phyloP scores from a whole-genome alignment of 139 green algal species.

The Tetradesmus lagerheimii region DNA sequence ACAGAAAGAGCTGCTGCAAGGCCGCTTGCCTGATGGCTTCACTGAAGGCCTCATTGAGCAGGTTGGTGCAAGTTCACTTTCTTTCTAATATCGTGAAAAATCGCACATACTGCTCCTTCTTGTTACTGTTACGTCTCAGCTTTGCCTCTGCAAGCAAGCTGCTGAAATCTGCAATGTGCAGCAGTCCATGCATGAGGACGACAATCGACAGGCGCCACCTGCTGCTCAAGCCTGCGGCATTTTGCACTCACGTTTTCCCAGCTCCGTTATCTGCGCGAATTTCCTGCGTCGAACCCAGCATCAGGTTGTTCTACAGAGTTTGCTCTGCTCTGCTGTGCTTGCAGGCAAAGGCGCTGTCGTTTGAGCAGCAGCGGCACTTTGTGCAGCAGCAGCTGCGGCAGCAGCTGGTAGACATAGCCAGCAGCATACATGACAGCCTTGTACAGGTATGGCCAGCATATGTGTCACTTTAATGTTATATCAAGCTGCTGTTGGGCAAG shows the following conservation, averaged over 20 bases:
- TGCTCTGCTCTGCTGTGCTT: background rate
- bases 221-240: no score
- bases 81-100: background rate
- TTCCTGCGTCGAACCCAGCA: no score
- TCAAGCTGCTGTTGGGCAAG: background rate
- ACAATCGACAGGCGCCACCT: no score
- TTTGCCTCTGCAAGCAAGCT: no score
- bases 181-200: no score
- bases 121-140: no score
- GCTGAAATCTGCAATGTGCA: no score
- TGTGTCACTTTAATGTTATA: background rate
- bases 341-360: slow-evolving; percentile 12
- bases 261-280: no score
- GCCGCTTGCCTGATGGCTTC: background rate
- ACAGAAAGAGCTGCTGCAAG: background rate
- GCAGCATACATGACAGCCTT: slow-evolving; percentile 29
- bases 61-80: background rate
- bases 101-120: no score
- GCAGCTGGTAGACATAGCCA: slow-evolving; percentile 36
- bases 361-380: slow-evolving; percentile 26
- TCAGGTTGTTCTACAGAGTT: no score
- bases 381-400: slow-evolving; percentile 45
- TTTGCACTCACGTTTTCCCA: no score
- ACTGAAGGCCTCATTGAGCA: slow-evolving; percentile 2
- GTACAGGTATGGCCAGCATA: background rate